Conservation (phyloP, 805 yeast species). For the Sungouiella blattae region DNA sequence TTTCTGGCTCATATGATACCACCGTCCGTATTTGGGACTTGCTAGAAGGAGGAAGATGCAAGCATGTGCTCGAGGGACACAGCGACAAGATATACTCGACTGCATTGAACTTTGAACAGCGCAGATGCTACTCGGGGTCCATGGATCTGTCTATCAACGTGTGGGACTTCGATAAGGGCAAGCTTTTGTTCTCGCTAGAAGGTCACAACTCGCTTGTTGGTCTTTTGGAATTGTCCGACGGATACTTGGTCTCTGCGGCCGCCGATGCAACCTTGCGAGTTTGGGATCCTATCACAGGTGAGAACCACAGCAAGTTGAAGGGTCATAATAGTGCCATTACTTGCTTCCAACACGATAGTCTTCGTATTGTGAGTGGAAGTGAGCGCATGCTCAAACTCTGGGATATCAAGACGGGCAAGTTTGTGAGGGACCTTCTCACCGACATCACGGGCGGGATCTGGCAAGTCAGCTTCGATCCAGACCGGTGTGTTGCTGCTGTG, state of each 20-base stretch:
- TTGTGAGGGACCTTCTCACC: slow-evolving; percentile 66
- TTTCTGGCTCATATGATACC: slow-evolving; percentile 88
- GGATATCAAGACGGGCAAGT: slow-evolving; percentile 75
- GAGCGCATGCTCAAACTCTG: slow-evolving; percentile 84
- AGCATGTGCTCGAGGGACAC: slow-evolving; percentile 76
- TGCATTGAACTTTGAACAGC: slow-evolving; percentile 69
- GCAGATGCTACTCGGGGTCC: slow-evolving; percentile 85
- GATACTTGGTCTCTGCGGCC: slow-evolving; percentile 85
- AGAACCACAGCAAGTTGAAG: slow-evolving; percentile 61
- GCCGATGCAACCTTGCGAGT: slow-evolving; percentile 90
- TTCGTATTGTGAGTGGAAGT: slow-evolving; percentile 83
- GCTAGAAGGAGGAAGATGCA: slow-evolving; percentile 61
- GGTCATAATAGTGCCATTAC: slow-evolving; percentile 89
- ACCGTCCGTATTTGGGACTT: slow-evolving; percentile 92
- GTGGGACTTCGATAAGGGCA: slow-evolving; percentile 84
- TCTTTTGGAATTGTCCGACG: slow-evolving; percentile 69
- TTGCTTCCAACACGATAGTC: slow-evolving; percentile 86
- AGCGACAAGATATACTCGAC: slow-evolving; percentile 87
- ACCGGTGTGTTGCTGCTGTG: slow-evolving; percentile 88
- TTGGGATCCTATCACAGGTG: slow-evolving; percentile 85
- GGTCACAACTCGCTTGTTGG: slow-evolving; percentile 94
- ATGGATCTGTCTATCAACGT: slow-evolving; percentile 85
- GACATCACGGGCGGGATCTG: slow-evolving; percentile 85
- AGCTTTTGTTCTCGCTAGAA: slow-evolving; percentile 62
- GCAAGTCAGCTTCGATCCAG: slow-evolving; percentile 87